phyloP scores from a whole-genome alignment of 305 asterid species.

The Vinca major region DNA sequence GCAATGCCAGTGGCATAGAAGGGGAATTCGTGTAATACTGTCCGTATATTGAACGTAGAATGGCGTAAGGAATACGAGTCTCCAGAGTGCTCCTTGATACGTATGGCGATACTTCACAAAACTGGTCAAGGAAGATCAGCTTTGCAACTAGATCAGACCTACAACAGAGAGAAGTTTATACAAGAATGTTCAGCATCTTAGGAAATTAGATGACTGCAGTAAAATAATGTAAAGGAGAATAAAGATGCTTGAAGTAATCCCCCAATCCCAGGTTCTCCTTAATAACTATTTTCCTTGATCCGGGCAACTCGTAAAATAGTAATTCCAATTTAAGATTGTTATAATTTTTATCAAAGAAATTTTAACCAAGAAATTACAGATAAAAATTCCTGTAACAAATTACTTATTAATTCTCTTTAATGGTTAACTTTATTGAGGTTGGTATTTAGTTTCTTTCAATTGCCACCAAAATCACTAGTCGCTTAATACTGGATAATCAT shows the following conservation, averaged over 20 bases:
- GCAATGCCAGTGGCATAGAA: slow-evolving; percentile 45
- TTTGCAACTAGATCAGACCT: slow-evolving; percentile 79
- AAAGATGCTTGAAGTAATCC: not conserved
- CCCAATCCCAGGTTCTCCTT: not conserved
- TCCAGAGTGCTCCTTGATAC: slow-evolving; percentile 83
- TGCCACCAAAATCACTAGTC: not conserved
- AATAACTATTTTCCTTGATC: not conserved
- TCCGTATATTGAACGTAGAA: slow-evolving; percentile 79
- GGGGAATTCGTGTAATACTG: slow-evolving; percentile 70
- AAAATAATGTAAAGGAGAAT: not conserved
- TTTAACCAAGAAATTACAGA: not conserved
- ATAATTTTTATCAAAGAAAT: not conserved
- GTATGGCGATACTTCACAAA: slow-evolving; percentile 81
- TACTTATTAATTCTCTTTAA: not conserved
- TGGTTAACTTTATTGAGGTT: not conserved
- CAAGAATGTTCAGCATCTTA: not conserved
- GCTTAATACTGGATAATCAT: not conserved
- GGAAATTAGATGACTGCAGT: not conserved
- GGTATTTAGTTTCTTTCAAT: not conserved
- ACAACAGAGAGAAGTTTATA: slow-evolving; percentile 12
- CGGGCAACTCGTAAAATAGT: not conserved
- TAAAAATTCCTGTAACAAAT: not conserved
- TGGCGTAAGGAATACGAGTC: slow-evolving; percentile 66
- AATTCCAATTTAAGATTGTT: not conserved
- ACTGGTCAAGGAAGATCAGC: slow-evolving; percentile 86